Percentiles rank a stretch among this genome's conserved stretches.
phyloP scores from a whole-genome alignment of 2,329 filamentous ascomycete genomes.

The Setomelanomma holmii region DNA sequence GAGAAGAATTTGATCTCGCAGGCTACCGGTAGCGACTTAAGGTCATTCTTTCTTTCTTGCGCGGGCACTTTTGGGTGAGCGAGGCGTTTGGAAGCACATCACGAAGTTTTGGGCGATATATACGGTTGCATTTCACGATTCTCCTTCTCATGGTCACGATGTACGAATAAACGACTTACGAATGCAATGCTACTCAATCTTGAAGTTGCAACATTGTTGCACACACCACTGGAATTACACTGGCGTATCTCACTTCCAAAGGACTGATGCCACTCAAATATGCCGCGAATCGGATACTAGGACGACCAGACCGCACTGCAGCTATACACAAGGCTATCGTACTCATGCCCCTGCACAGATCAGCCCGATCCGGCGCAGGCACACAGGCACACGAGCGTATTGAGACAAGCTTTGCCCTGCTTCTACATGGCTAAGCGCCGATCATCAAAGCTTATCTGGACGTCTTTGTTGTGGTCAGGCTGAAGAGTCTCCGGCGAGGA shows the following conservation, averaged over 20 bases:
- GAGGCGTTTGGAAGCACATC: conserved; percentile 9
- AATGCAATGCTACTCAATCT: not conserved
- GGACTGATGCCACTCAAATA: not conserved
- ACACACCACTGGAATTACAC: too few relatives aligned
- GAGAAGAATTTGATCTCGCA: conserved; percentile 21
- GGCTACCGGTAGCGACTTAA: conserved; percentile 18
- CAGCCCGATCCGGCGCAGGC: not conserved
- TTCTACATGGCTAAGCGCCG: not conserved
- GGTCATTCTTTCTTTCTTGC: not conserved
- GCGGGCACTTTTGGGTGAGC: not conserved
- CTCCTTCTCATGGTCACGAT: conserved; percentile 2
- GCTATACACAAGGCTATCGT: too few relatives aligned
- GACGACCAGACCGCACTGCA: too few relatives aligned
- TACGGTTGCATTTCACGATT: not conserved
- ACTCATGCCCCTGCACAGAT: too few relatives aligned
- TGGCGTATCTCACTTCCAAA: not conserved
- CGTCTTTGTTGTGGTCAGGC: not conserved
- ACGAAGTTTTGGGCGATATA: not conserved
- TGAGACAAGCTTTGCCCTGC: not conserved
- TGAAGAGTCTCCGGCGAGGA: not conserved
- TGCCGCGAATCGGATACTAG: not conserved
- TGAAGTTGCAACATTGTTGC: not conserved
- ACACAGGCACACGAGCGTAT: not conserved
- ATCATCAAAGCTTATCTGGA: not conserved
- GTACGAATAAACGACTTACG: conserved; percentile 7